Conservation (phyloP, 345 rosid genomes). For the Carallia brachiata region DNA sequence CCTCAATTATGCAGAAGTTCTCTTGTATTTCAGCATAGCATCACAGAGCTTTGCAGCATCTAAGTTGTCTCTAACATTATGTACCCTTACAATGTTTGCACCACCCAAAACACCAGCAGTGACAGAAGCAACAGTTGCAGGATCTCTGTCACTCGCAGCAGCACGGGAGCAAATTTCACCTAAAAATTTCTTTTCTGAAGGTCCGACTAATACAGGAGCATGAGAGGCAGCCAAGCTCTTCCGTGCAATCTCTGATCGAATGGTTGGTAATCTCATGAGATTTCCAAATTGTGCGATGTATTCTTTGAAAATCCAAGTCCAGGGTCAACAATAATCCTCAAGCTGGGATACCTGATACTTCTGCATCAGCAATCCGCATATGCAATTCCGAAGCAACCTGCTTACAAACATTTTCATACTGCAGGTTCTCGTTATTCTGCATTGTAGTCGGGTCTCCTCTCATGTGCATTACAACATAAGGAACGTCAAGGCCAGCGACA, state of each 20-base stretch:
- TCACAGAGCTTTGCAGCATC: slow-evolving; percentile 87
- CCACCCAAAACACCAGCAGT: slow-evolving; percentile 70
- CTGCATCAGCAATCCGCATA: slow-evolving; percentile 57
- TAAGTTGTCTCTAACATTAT: slow-evolving; percentile 64
- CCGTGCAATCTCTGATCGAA: slow-evolving; percentile 62
- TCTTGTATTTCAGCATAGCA: slow-evolving; percentile 45
- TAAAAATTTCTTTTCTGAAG: slow-evolving; percentile 82
- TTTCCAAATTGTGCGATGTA: slow-evolving; percentile 63
- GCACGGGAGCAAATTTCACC: slow-evolving; percentile 71
- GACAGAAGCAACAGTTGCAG: slow-evolving; percentile 75
- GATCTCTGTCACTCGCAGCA: slow-evolving; percentile 70
- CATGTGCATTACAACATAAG: slow-evolving; percentile 92
- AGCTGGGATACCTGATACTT: slow-evolving; percentile 71
- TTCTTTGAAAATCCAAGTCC: slow-evolving; percentile 92
- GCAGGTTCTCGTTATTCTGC: slow-evolving; percentile 71
- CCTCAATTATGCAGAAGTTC: slow-evolving; percentile 3
- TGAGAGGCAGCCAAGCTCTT: slow-evolving; percentile 67
- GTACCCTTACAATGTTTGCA: slow-evolving; percentile 88
- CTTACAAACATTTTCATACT: slow-evolving; percentile 59
- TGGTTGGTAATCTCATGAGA: slow-evolving; percentile 56
- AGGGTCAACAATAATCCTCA: slow-evolving; percentile 85
- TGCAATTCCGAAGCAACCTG: slow-evolving; percentile 74
- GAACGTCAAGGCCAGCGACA: slow-evolving; percentile 63
- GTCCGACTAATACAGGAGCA: slow-evolving; percentile 71
- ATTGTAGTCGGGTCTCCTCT: slow-evolving; percentile 86